phyloP scores from a whole-genome alignment of 306 rosid species.

The Begonia loranthoides region DNA sequence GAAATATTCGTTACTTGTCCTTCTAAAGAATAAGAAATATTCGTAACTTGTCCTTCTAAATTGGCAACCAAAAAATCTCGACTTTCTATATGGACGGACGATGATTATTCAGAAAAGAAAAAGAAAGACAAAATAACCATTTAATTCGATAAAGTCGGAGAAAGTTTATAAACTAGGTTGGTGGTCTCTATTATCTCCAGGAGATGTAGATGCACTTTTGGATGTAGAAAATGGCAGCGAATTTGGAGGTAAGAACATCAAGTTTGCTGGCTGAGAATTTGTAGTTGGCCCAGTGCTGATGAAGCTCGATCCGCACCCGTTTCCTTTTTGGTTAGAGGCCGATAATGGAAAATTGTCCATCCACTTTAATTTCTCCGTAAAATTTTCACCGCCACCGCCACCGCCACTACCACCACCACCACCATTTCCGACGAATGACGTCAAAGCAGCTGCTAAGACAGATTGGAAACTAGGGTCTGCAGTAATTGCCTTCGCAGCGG shows the following conservation, averaged over 20 bases:
- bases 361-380: slow-evolving; percentile 29
- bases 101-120: too few species aligned
- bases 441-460: slow-evolving; percentile 61
- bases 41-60: too few species aligned
- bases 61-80: too few species aligned
- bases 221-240: slow-evolving; percentile 45
- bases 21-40: too few species aligned
- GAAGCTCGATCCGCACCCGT: slow-evolving; percentile 41
- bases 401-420: slow-evolving; percentile 10
- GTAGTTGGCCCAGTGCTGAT: slow-evolving; percentile 16
- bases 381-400: slow-evolving; percentile 16
- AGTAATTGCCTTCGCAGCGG: slow-evolving; percentile 82
- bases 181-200: slow-evolving; percentile 30
- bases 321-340: slow-evolving; percentile 13
- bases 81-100: too few species aligned
- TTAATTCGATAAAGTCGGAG: too few species aligned
- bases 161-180: too few species aligned
- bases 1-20: too few species aligned
- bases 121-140: too few species aligned
- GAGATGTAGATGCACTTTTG: slow-evolving; percentile 53
- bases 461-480: slow-evolving; percentile 80
- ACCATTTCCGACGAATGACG: slow-evolving; percentile 46
- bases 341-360: slow-evolving; percentile 23
- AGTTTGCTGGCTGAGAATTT: slow-evolving; percentile 23
- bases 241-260: slow-evolving; percentile 28